Evolutionary conservation across 768 basidiomycete genomes (phyloP).

Genomic region (Boletus rubescentipes): DNA sequence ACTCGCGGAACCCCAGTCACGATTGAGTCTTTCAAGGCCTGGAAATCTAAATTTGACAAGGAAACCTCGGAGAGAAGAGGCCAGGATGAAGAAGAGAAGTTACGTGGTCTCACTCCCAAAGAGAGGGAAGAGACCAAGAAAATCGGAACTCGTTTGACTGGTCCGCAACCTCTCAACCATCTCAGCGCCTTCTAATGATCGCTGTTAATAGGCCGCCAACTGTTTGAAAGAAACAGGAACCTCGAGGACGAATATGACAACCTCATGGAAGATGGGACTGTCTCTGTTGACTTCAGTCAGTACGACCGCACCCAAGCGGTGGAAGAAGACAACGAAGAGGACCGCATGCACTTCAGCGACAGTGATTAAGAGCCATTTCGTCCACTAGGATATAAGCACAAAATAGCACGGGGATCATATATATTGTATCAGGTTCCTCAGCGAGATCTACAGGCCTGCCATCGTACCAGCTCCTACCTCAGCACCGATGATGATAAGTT

Average conservation of each 20-base stretch:
- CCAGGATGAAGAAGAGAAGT: slow-evolving; percentile 74
- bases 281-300: slow-evolving; percentile 86
- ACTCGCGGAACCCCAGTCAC: slow-evolving; percentile 95
- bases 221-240: slow-evolving; percentile 82
- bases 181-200: slow-evolving; percentile 4
- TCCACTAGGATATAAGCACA: background rate
- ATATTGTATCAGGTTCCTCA: slow-evolving; percentile 11
- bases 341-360: slow-evolving; percentile 75
- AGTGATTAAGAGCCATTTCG: slow-evolving; percentile 59
- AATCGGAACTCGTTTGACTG: slow-evolving; percentile 58
- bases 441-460: slow-evolving; percentile 52
- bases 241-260: slow-evolving; percentile 73
- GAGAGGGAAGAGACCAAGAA: slow-evolving; percentile 85
- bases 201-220: slow-evolving; percentile 70
- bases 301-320: slow-evolving; percentile 70
- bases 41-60: slow-evolving; percentile 78
- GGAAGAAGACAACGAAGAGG: slow-evolving; percentile 54
- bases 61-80: slow-evolving; percentile 58
- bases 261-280: slow-evolving; percentile 80
- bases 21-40: slow-evolving; percentile 69
- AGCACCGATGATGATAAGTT: slow-evolving; percentile 51
- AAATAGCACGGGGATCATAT: slow-evolving; percentile 8
- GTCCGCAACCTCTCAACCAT: slow-evolving; percentile 40
- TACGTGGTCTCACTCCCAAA: slow-evolving; percentile 69
- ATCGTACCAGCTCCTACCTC: slow-evolving; percentile 54